Evolutionary conservation across 179 eudicot species (phyloP).

Genomic region (Pouteria campechiana): DNA sequence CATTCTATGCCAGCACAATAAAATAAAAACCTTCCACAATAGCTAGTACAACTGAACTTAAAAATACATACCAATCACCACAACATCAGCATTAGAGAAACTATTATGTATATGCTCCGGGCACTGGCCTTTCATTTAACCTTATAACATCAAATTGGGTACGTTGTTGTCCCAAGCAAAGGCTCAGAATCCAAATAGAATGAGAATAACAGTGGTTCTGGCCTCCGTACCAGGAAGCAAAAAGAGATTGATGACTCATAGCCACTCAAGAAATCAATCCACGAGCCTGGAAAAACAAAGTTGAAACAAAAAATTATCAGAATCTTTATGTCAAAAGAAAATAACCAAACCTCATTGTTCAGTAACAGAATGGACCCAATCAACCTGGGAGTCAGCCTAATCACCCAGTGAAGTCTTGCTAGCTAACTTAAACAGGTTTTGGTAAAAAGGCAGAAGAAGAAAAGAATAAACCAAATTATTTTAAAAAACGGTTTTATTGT

Average conservation of each 20-base stretch:
- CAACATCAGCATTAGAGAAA: not conserved
- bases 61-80: slow-evolving; percentile 11
- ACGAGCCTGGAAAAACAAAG: slow-evolving; percentile 11
- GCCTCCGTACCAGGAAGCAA: slow-evolving; percentile 9
- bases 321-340: too few species aligned
- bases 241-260: slow-evolving; percentile 4
- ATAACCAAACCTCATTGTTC: too few species aligned
- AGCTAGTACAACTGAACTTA: not conserved
- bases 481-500: too few species aligned
- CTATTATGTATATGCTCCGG: slow-evolving; percentile 15
- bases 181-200: slow-evolving; percentile 7
- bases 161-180: slow-evolving; percentile 7
- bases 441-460: too few species aligned
- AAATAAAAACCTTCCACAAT: not conserved
- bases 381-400: too few species aligned
- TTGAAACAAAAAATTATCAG: not conserved
- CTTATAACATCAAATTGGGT: not conserved
- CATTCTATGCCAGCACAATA: not conserved
- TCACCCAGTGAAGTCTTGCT: too few species aligned
- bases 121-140: slow-evolving; percentile 12
- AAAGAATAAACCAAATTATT: too few species aligned
- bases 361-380: too few species aligned
- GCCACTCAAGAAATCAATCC: slow-evolving; percentile 2
- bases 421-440: too few species aligned
- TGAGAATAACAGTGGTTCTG: slow-evolving; percentile 7